Conservation (phyloP, 2,329 filamentous ascomycete species). For the Neonectria sp. region DNA sequence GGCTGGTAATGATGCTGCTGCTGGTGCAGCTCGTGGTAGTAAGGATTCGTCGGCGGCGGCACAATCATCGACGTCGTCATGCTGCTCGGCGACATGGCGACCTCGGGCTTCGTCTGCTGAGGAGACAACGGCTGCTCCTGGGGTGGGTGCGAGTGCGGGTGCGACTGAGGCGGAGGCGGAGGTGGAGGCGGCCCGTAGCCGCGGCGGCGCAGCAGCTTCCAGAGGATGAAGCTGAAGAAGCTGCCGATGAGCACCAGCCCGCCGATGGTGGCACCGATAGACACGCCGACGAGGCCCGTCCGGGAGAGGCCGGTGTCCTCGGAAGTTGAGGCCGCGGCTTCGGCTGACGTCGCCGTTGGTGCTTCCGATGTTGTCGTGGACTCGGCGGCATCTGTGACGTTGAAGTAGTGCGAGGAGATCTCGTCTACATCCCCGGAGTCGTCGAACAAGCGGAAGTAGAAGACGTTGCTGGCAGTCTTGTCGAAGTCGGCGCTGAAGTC, state of each 20-base stretch:
- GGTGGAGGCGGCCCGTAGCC: no score
- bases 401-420: background rate
- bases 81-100: background rate
- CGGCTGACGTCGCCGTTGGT: background rate
- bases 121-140: background rate
- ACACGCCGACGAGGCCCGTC: background rate
- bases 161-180: no score
- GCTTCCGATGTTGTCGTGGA: background rate
- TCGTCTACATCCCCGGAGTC: background rate
- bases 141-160: no score
- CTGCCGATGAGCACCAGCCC: background rate
- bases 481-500: background rate
- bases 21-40: background rate
- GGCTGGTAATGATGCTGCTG: background rate
- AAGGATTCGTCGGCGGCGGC: background rate
- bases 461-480: background rate
- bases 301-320: no score
- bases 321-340: no score
- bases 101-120: background rate
- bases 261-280: background rate
- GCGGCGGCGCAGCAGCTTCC: background rate
- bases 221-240: background rate
- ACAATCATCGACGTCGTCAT: background rate
- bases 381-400: background rate
- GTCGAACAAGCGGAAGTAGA: background rate